Percentiles rank a stretch among this genome's conserved stretches.
phyloP scores from a whole-genome alignment of 1,284 basidiomycete species.

The Fomitiporia mediterranea region DNA sequence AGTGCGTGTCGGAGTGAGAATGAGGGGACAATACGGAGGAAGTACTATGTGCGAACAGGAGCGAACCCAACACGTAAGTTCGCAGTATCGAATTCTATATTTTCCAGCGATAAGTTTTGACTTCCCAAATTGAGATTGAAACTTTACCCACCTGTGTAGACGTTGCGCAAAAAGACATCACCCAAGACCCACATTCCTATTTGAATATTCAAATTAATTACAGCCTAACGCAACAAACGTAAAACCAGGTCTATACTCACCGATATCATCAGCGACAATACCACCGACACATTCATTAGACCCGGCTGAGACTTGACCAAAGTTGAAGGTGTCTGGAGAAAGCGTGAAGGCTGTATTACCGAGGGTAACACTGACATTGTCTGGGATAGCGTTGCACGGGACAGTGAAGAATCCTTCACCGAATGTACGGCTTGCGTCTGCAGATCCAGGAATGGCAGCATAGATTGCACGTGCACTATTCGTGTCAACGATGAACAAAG shows the following conservation, averaged over 20 bases:
- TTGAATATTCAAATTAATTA: neutral
- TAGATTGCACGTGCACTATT: constrained; percentile 42
- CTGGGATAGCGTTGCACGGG: constrained; percentile 21
- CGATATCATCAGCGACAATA: constrained; percentile 16
- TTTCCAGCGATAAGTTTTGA: neutral
- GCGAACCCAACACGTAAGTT: constrained; percentile 7
- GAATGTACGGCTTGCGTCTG: constrained; percentile 17
- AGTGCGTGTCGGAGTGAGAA: too few species aligned
- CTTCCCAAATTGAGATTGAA: neutral
- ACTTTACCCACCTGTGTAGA: constrained; percentile 23
- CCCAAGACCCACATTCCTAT: constrained; percentile 22
- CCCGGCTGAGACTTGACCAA: constrained; percentile 23
- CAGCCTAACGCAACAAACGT: neutral
- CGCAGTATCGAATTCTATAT: constrained; percentile 22
- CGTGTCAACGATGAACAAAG: constrained; percentile 49
- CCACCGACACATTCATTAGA: constrained; percentile 24
- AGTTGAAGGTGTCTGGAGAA: constrained; percentile 21
- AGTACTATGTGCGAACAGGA: too few species aligned
- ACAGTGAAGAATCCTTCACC: constrained; percentile 24
- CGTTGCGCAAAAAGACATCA: constrained; percentile 24
- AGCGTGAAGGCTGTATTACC: constrained; percentile 22
- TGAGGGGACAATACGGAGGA: too few species aligned
- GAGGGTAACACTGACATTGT: constrained; percentile 20
- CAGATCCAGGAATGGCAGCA: constrained; percentile 38
- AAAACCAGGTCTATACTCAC: too few species aligned